These are phyloP conservation scores for Boletus sp. DNA, from an alignment of 768 basidiomycete species.

Conservation along the genomic window DNA sequence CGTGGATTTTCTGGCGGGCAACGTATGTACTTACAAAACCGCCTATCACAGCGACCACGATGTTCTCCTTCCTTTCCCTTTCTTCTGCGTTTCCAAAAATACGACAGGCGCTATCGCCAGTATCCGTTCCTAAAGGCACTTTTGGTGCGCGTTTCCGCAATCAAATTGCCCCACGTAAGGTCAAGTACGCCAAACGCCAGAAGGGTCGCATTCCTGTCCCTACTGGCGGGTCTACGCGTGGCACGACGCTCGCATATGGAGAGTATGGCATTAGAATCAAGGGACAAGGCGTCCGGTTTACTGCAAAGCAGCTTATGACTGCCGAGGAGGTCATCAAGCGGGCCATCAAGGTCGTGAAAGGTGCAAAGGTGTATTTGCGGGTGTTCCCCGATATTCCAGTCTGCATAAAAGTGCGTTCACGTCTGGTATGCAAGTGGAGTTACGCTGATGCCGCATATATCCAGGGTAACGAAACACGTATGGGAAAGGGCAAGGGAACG, in stretches of 20 bases:
- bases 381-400: constrained; percentile 98
- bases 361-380: constrained; percentile 78
- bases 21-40: background rate
- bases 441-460: constrained; percentile 1
- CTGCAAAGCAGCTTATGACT: constrained; percentile 84
- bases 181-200: constrained; percentile 84
- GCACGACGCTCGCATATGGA: constrained; percentile 88
- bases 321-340: constrained; percentile 86
- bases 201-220: constrained; percentile 87
- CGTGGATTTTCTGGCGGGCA: background rate
- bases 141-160: constrained; percentile 38
- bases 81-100: constrained; percentile 14
- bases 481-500: constrained; percentile 98
- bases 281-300: constrained; percentile 74
- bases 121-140: constrained; percentile 9
- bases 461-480: constrained; percentile 96
- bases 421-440: background rate
- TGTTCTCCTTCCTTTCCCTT: constrained; percentile 23
- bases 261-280: constrained; percentile 91
- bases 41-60: background rate
- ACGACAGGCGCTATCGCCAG: constrained; percentile 7
- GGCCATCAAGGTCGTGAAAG: constrained; percentile 87
- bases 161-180: constrained; percentile 78
- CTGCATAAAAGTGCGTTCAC: constrained; percentile 77
- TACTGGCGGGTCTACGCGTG: constrained; percentile 86